phyloP scores from a whole-genome alignment of 306 rosid genomes.

The Rubus idaeus region DNA sequence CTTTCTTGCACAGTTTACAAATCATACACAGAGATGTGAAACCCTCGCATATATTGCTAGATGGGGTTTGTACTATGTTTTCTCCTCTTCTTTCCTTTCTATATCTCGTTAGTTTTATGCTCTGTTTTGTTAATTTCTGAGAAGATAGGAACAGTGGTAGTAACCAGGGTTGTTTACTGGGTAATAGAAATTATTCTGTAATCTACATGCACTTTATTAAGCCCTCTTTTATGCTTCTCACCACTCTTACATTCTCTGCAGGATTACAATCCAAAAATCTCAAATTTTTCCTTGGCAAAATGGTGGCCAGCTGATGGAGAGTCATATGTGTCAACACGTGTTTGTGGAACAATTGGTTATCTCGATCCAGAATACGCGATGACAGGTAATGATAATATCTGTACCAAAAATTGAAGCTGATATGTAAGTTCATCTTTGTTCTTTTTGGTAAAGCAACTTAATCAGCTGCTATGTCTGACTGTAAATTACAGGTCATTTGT shows the following conservation, averaged over 20 bases:
- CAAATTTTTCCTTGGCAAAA: constrained; percentile 83
- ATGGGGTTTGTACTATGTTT: constrained; percentile 45
- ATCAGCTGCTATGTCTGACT: neutral
- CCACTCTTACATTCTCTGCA: constrained; percentile 19
- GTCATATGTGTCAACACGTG: constrained; percentile 69
- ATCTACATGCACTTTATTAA: too few relatives aligned
- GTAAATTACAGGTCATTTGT: constrained; percentile 64
- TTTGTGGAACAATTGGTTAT: constrained; percentile 77
- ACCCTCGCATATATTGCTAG: constrained; percentile 82
- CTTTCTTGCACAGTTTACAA: constrained; percentile 66
- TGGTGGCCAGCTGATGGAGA: constrained; percentile 64
- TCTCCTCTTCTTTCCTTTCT: neutral
- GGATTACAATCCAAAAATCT: constrained; percentile 70
- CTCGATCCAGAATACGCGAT: constrained; percentile 79
- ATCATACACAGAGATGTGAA: constrained; percentile 85
- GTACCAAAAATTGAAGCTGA: neutral
- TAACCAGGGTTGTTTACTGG: neutral
- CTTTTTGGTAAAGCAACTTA: neutral
- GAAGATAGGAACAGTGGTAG: neutral
- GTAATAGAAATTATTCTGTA: too few relatives aligned
- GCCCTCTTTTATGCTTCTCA: neutral
- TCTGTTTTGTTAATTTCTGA: neutral
- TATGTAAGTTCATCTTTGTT: neutral
- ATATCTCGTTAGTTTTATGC: neutral
- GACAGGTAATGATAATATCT: constrained; percentile 56